phyloP scores from a whole-genome alignment of 495 filamentous ascomycete genomes.

The Penicillium dipodomyicola region DNA sequence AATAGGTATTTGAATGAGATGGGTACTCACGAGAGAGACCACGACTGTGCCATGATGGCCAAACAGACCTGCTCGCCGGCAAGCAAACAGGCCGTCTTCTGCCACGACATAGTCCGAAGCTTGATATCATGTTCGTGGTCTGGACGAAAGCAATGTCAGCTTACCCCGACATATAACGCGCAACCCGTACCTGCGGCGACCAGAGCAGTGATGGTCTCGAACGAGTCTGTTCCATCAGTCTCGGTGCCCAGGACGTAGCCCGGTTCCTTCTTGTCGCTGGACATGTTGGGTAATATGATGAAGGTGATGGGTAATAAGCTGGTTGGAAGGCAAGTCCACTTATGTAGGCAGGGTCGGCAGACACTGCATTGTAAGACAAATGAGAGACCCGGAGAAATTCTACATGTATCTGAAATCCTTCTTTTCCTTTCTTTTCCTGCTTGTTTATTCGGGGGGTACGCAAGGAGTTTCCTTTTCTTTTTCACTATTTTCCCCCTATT shows the following conservation, averaged over 20 bases:
- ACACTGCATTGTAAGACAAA: background rate
- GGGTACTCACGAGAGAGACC: slow-evolving; percentile 42
- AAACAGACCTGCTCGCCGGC: slow-evolving; percentile 48
- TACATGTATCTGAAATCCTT: background rate
- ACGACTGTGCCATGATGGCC: slow-evolving; percentile 51
- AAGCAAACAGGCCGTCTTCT: slow-evolving; percentile 45
- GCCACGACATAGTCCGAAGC: slow-evolving; percentile 49
- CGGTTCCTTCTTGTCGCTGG: slow-evolving; percentile 14
- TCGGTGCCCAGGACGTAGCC: slow-evolving; percentile 13
- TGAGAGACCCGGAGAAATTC: background rate
- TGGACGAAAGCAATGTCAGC: slow-evolving; percentile 12
- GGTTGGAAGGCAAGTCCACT: background rate
- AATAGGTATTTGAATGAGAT: too few species aligned
- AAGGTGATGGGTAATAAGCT: background rate
- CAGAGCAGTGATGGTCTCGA: slow-evolving; percentile 27
- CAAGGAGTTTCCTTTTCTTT: too few species aligned
- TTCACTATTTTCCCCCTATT: too few species aligned
- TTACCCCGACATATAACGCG: background rate
- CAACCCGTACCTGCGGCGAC: slow-evolving; percentile 24
- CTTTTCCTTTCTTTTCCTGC: too few species aligned
- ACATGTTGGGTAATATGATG: slow-evolving; percentile 1
- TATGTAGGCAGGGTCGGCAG: background rate
- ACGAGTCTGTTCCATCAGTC: slow-evolving; percentile 15
- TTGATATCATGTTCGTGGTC: slow-evolving; percentile 48
- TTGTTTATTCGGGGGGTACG: too few species aligned